These are phyloP conservation scores for Phaeosphaeriaceae sp. DNA, from an alignment of 2,329 filamentous ascomycete species.

Conservation along the genomic window DNA sequence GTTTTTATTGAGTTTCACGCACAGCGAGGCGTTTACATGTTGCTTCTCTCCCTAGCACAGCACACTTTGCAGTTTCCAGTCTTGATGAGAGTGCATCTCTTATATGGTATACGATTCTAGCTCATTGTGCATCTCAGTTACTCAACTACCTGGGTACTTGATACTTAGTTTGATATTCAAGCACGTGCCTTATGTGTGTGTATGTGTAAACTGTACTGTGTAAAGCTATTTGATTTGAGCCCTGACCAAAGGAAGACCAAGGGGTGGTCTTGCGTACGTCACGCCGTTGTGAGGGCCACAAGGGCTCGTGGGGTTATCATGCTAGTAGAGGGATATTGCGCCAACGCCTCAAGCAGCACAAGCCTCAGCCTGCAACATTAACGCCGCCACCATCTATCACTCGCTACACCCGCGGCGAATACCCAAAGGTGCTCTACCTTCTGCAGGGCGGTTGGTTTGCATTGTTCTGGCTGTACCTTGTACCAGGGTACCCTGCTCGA, in stretches of 20 bases:
- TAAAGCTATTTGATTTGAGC: not conserved
- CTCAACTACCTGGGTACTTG: not conserved
- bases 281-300: not conserved
- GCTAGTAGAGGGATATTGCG: conserved; percentile 1
- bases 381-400: conserved; percentile 1
- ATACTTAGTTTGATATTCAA: not conserved
- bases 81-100: no score
- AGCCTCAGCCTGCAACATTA: conserved; percentile 1
- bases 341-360: conserved; percentile 1
- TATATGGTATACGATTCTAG: no score
- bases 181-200: not conserved
- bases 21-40: not conserved
- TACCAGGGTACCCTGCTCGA: conserved; percentile 1
- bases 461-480: conserved; percentile 3
- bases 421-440: not conserved
- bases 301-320: not conserved
- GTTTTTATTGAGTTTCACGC: not conserved
- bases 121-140: not conserved
- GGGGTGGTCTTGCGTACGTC: not conserved
- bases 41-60: not conserved
- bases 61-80: not conserved
- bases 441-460: conserved; percentile 6
- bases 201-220: not conserved
- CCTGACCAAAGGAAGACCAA: not conserved
- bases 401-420: conserved; percentile 1